Conservation (phyloP, 2,329 filamentous ascomycete genomes). For the Clonostachys sp. region DNA sequence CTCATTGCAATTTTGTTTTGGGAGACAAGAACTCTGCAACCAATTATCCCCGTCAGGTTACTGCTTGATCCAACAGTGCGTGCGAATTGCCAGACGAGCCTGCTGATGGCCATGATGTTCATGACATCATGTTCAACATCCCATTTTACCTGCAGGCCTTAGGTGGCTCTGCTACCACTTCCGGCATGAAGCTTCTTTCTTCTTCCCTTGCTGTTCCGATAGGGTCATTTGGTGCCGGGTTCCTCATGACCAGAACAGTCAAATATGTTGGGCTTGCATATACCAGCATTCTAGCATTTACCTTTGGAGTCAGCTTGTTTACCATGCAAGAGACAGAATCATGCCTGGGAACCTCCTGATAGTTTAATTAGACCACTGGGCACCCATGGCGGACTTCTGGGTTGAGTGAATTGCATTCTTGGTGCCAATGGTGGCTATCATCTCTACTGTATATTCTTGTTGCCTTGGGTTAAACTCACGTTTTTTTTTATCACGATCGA, state of each 20-base stretch:
- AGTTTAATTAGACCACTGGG: no score
- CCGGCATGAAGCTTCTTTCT: conserved; percentile 64
- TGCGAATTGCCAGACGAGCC: conserved; percentile 66
- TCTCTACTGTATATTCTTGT: no score
- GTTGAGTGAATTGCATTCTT: no score
- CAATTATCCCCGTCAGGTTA: conserved; percentile 72
- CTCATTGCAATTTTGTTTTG: conserved; percentile 60
- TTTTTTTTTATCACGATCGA: no score
- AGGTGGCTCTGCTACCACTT: conserved; percentile 58
- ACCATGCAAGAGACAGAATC: neutral
- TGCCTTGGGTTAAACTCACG: no score
- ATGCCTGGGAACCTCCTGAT: no score
- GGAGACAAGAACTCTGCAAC: conserved; percentile 63
- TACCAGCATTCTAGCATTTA: conserved; percentile 32
- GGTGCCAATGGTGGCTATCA: no score
- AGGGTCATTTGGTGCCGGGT: conserved; percentile 59
- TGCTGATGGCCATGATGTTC: conserved; percentile 66
- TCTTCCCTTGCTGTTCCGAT: conserved; percentile 62
- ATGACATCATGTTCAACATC: conserved; percentile 67
- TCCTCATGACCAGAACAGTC: conserved; percentile 70
- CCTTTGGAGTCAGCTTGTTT: conserved; percentile 40
- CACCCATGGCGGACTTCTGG: no score
- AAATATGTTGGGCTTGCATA: conserved; percentile 56
- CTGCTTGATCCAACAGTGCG: conserved; percentile 66
- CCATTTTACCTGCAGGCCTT: conserved; percentile 74